Percentiles rank a stretch among this genome's conserved stretches.
phyloP scores from a whole-genome alignment of 768 basidiomycete species.

The Myochromella boudieri region DNA sequence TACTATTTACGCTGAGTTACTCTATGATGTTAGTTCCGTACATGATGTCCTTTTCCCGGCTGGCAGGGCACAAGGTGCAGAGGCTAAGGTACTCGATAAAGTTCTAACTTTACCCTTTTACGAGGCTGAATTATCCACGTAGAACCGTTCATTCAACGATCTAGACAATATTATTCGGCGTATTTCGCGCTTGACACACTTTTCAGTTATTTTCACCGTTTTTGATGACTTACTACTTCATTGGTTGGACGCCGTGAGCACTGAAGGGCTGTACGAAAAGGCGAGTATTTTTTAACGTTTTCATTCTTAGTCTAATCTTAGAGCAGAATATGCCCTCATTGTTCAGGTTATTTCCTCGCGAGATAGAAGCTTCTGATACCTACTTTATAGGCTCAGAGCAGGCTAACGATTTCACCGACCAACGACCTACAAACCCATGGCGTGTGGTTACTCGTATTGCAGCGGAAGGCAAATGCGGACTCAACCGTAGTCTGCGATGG shows the following conservation, averaged over 20 bases:
- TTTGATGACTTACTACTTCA: constrained; percentile 58
- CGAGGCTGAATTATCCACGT: no score
- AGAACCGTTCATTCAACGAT: constrained; percentile 6
- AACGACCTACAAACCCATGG: constrained; percentile 51
- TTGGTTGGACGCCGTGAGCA: constrained; percentile 54
- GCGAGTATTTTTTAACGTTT: constrained; percentile 27
- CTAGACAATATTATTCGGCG: constrained; percentile 47
- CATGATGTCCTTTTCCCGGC: constrained; percentile 29
- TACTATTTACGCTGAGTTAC: constrained; percentile 45
- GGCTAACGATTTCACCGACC: constrained; percentile 27
- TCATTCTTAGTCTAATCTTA: background rate
- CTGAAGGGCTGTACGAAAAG: constrained; percentile 31
- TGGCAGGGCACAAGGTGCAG: constrained; percentile 2
- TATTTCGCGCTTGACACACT: constrained; percentile 55
- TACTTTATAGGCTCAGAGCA: constrained; percentile 34
- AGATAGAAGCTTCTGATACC: constrained; percentile 43
- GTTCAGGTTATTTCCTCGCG: constrained; percentile 56
- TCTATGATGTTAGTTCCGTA: constrained; percentile 57
- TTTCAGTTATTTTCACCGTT: constrained; percentile 51
- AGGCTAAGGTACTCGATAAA: constrained; percentile 13
- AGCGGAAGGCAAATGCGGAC: constrained; percentile 37
- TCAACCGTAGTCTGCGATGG: constrained; percentile 54
- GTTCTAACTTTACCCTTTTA: background rate
- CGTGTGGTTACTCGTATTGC: constrained; percentile 45
- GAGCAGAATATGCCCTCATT: constrained; percentile 52